A percentile compares a stretch with the other conserved stretches of the same genome.
These are phyloP conservation scores for Secale cereale DNA, from an alignment of 176 grass and related monocot species.

Conservation along the genomic window DNA sequence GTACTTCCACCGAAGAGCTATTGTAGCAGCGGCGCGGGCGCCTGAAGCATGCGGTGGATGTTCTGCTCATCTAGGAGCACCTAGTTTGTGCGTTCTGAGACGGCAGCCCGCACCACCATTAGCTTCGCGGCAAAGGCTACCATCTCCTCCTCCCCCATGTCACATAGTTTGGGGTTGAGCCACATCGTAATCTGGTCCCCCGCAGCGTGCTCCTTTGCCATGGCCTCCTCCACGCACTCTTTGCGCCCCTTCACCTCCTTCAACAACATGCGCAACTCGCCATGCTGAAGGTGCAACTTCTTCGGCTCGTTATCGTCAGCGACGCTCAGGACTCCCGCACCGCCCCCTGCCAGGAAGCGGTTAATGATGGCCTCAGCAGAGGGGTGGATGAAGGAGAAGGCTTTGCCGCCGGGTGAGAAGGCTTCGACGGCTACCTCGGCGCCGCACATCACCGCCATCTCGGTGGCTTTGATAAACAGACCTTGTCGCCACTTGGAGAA, in stretches of 20 bases:
- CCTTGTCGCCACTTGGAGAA: too few relatives aligned
- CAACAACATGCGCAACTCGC: conserved; percentile 9
- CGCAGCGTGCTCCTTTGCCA: not conserved
- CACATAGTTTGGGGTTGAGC: not conserved
- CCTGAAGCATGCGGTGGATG: too few relatives aligned
- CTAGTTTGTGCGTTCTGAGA: not conserved
- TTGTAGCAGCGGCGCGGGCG: too few relatives aligned
- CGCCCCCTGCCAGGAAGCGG: not conserved
- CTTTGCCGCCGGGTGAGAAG: conserved; percentile 12
- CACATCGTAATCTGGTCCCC: not conserved
- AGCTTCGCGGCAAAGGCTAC: not conserved
- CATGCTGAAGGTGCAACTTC: conserved; percentile 27
- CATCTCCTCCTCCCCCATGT: not conserved
- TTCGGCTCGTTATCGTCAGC: not conserved
- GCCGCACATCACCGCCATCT: conserved; percentile 41
- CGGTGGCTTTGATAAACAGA: conserved; percentile 47
- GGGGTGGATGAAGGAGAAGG: too few relatives aligned
- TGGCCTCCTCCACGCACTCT: conserved; percentile 14
- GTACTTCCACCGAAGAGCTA: not conserved
- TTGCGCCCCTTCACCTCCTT: conserved; percentile 5
- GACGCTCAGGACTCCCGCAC: not conserved
- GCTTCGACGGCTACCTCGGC: conserved; percentile 30
- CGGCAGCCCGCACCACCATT: not conserved
- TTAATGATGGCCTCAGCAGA: too few relatives aligned
- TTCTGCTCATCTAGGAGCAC: not conserved